phyloP scores from a whole-genome alignment of 2,329 filamentous ascomycete genomes.

The Colletotrichum sp. region DNA sequence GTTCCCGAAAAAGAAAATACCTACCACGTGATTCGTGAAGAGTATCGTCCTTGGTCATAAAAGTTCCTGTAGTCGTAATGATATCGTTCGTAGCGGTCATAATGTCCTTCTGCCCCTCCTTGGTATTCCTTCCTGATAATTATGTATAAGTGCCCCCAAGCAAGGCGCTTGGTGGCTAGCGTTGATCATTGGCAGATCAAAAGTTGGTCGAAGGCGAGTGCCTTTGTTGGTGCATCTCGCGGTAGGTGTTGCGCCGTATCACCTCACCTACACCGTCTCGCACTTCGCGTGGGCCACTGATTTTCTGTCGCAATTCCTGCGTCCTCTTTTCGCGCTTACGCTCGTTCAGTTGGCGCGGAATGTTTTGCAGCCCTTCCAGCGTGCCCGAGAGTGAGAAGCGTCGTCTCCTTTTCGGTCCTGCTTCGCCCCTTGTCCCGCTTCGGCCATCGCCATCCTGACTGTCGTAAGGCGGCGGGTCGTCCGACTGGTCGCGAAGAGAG shows the following conservation, averaged over 20 bases:
- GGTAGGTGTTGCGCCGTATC: constrained; percentile 50
- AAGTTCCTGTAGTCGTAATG: constrained; percentile 19
- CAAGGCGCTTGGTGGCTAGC: not conserved
- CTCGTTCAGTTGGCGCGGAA: constrained; percentile 63
- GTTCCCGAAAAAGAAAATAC: not conserved
- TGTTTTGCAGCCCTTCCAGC: constrained; percentile 56
- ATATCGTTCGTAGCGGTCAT: constrained; percentile 10
- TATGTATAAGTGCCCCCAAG: not conserved
- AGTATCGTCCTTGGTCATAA: constrained; percentile 3
- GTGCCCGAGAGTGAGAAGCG: constrained; percentile 50
- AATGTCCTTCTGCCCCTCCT: not conserved
- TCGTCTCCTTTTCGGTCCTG: constrained; percentile 25
- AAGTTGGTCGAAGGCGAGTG: constrained; percentile 4
- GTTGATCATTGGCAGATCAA: constrained; percentile 4
- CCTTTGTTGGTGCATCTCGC: constrained; percentile 28
- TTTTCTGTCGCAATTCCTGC: constrained; percentile 63
- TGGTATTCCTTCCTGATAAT: not conserved
- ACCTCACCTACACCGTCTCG: constrained; percentile 64
- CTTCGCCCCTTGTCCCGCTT: constrained; percentile 29
- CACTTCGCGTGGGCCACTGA: constrained; percentile 64
- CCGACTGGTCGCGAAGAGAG: constrained; percentile 35
- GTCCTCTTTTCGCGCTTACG: constrained; percentile 63
- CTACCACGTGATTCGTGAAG: not conserved
- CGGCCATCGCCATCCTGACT: not conserved
- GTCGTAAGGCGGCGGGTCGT: constrained; percentile 39